Evolutionary conservation across 2,329 filamentous ascomycete species (phyloP).

Genomic region (Massarina eburnea): DNA sequence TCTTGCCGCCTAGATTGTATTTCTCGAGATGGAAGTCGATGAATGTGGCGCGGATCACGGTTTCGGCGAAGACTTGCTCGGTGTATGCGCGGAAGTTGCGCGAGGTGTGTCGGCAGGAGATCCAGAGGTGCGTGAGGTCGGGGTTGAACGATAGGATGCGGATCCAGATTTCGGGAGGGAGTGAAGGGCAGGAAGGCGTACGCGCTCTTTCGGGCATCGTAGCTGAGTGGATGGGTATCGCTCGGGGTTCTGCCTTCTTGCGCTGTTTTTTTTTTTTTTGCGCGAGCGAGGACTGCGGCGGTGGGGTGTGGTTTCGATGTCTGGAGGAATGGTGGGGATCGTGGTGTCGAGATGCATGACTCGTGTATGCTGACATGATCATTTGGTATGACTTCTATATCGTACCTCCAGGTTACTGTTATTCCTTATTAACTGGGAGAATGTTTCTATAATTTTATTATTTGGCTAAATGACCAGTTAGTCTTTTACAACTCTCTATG

Average conservation of each 20-base stretch:
- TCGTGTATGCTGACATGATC: too few species aligned
- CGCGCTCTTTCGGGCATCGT: background rate
- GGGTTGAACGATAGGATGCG: constrained; percentile 32
- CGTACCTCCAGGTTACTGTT: too few species aligned
- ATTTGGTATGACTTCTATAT: too few species aligned
- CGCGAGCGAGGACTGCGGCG: background rate
- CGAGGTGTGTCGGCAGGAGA: constrained; percentile 31
- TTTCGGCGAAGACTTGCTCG: constrained; percentile 32
- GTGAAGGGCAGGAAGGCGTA: constrained; percentile 19
- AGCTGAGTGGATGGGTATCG: too few species aligned
- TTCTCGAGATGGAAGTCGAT: constrained; percentile 36
- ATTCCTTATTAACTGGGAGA: too few species aligned
- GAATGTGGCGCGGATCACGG: constrained; percentile 19
- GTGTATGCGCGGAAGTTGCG: constrained; percentile 27
- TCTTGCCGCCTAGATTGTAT: constrained; percentile 36
- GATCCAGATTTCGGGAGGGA: constrained; percentile 40
- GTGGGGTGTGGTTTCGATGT: background rate
- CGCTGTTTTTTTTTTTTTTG: too few species aligned
- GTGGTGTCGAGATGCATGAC: too few species aligned
- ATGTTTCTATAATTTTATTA: too few species aligned
- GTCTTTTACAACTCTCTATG: too few species aligned
- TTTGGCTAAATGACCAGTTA: too few species aligned
- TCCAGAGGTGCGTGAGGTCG: constrained; percentile 37
- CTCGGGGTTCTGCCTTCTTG: too few species aligned
- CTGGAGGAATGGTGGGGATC: background rate